These are phyloP conservation scores for Dictyostelium brefeldianum DNA, from an alignment of 78 protist species.

Conservation along the genomic window DNA sequence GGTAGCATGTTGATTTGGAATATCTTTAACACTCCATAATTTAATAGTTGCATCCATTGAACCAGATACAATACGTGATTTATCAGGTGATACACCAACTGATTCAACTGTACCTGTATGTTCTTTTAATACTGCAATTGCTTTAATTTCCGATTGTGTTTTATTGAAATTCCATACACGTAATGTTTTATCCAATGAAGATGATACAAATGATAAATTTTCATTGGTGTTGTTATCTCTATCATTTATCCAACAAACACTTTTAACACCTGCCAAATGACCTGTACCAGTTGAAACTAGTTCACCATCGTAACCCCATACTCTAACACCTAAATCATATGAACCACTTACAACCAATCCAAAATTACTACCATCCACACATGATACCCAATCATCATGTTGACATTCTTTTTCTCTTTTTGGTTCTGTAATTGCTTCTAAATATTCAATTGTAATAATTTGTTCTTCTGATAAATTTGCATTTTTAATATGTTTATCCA, in stretches of 20 bases:
- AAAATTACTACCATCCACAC: constrained; percentile 33
- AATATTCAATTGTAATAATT: constrained; percentile 59
- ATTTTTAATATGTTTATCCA: constrained; percentile 58
- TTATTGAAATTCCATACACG: constrained; percentile 50
- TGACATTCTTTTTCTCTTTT: constrained; percentile 74
- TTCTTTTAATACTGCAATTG: constrained; percentile 24
- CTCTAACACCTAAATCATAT: constrained; percentile 73
- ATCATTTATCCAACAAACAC: constrained; percentile 38
- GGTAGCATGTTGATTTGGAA: constrained; percentile 16
- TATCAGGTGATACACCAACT: constrained; percentile 38
- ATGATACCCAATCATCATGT: constrained; percentile 75
- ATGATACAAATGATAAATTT: constrained; percentile 10
- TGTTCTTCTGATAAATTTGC: constrained; percentile 18
- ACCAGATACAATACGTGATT: constrained; percentile 20
- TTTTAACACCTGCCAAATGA: constrained; percentile 62
- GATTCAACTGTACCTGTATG: constrained; percentile 60
- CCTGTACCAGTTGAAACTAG: constrained; percentile 44
- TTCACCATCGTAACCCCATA: constrained; percentile 26
- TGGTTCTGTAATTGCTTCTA: constrained; percentile 81
- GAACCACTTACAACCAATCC: constrained; percentile 44
- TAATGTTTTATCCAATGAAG: constrained; percentile 65
- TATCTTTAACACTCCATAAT: constrained; percentile 47
- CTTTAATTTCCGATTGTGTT: background rate
- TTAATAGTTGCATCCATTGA: constrained; percentile 21
- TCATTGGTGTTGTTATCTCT: background rate